Base-by-base conservation (phyloP, 2,329 filamentous ascomycete genomes). In the Neofusicoccum sp. region DNA sequence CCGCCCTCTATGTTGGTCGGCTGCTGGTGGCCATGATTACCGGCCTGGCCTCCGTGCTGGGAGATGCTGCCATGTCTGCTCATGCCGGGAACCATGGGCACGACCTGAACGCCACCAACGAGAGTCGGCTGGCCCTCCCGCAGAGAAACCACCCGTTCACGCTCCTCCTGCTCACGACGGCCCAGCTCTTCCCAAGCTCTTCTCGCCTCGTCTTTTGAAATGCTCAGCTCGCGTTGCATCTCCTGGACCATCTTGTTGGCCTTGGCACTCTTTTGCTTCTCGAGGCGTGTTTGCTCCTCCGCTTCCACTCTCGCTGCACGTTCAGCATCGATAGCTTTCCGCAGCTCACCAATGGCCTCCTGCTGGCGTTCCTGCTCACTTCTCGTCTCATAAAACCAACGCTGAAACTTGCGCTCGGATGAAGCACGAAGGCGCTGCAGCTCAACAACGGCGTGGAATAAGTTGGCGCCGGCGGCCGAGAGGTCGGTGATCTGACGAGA, bases 141-240 rank as follows among this genome's bases (percentile, higher is more conserved):
- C 26, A 99, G 80, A n/a, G 91, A 92, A 30, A 86, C 82, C 1
- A 90, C 95, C 47, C 91, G 85, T 65, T 97, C 93, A 5, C 93
- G 86, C 75, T 97, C 93, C 75, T 96, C 91, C 71, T 97, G 91
- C 75, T 98, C 95, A 56, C 92, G 86, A 56, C 93, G 85, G 26
- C 95, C 95, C 1, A 99, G 85, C 75, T 98, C 95, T 77, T 99
- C 95, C 95, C 95, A 99, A 1, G 95, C 95, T 61, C 95, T 86
- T 36, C 93, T 87, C 7, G 95, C 93, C 75, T 99, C 95, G 67
- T 97, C 93, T 71, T 96, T 97, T 40, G 93, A 96, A 63, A 99
- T 99, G 68, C 89, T 85, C 40, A 98, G 81, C 76, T 99, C 95
- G 64, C 95, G 90, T 68, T 89, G 89, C 89, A 96, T 92, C 74